Percentiles rank a stretch among this genome's conserved stretches.
Conservation (phyloP, 139 green algal species). For the Medakamo hakoo region DNA sequence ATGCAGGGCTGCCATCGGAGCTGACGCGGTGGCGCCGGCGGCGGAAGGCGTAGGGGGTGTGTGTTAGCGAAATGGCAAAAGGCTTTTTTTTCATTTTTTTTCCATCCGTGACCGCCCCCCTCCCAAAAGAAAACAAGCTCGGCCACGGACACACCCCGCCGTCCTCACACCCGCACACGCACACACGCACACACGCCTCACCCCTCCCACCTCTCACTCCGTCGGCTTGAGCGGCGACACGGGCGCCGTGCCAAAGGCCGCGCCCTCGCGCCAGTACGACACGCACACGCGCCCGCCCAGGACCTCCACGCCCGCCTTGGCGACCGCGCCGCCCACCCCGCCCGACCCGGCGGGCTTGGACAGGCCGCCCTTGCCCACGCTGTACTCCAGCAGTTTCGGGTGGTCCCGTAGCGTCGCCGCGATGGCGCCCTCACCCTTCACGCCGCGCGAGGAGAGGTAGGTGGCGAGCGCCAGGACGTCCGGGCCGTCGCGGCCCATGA, state of each 20-base stretch:
- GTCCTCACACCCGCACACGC: not conserved
- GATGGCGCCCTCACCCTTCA: not conserved
- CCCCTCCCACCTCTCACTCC: not conserved
- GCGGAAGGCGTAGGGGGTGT: not conserved
- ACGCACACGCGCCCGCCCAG: not conserved
- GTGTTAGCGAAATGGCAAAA: too few relatives aligned
- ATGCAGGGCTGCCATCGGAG: not conserved
- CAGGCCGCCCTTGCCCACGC: not conserved
- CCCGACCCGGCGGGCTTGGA: too few relatives aligned
- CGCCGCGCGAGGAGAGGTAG: not conserved
- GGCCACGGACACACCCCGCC: too few relatives aligned
- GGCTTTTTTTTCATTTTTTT: too few relatives aligned
- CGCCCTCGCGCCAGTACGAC: not conserved
- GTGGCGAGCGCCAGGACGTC: not conserved
- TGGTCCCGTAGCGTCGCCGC: not conserved
- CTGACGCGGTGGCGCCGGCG: not conserved
- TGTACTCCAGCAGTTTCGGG: not conserved
- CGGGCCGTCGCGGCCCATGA: not conserved
- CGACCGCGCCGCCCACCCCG: not conserved
- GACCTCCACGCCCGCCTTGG: not conserved
- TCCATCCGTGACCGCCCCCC: too few relatives aligned
- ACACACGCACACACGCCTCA: not conserved
- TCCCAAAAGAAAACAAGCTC: too few relatives aligned
- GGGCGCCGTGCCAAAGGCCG: not conserved
- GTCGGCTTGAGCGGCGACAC: not conserved